phyloP scores from a whole-genome alignment of 2,329 filamentous ascomycete genomes.

The Aspergillus sp. region DNA sequence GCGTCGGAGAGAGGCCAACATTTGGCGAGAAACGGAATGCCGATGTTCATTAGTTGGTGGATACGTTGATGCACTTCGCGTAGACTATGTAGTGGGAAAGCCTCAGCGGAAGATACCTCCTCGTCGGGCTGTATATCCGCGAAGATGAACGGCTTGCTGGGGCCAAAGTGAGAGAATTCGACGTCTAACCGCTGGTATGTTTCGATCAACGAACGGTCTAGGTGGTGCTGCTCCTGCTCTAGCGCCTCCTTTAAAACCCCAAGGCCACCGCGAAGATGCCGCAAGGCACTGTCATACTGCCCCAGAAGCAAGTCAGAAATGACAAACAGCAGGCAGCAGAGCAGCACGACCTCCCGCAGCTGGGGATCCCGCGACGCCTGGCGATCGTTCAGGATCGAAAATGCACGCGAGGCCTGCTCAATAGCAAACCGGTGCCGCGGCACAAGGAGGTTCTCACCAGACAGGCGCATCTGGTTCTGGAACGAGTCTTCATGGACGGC shows the following conservation, averaged over 20 bases:
- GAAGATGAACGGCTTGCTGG: not conserved
- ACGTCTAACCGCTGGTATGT: not conserved
- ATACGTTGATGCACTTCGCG: not conserved
- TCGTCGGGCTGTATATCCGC: not conserved
- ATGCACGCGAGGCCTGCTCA: slow-evolving; percentile 1
- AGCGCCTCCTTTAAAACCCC: not conserved
- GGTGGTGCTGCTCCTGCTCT: not conserved
- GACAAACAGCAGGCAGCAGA: slow-evolving; percentile 13
- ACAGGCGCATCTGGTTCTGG: not conserved
- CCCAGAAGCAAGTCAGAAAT: slow-evolving; percentile 1
- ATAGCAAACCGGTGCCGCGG: slow-evolving; percentile 10
- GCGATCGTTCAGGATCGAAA: not conserved
- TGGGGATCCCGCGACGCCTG: slow-evolving; percentile 8
- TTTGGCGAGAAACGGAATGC: slow-evolving; percentile 13
- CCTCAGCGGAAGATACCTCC: not conserved
- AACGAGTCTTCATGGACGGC: slow-evolving; percentile 5
- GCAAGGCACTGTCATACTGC: slow-evolving; percentile 9
- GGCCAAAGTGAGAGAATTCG: not conserved
- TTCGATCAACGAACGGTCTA: not conserved
- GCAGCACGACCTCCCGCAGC: slow-evolving; percentile 4
- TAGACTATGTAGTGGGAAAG: not conserved
- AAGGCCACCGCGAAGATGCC: slow-evolving; percentile 7
- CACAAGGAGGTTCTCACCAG: not conserved
- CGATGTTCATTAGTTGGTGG: not conserved
- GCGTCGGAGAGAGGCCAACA: slow-evolving; percentile 2